Evolutionary conservation across 2,329 filamentous ascomycete species (phyloP).

Genomic region (Dryadomyces sulphureus): DNA sequence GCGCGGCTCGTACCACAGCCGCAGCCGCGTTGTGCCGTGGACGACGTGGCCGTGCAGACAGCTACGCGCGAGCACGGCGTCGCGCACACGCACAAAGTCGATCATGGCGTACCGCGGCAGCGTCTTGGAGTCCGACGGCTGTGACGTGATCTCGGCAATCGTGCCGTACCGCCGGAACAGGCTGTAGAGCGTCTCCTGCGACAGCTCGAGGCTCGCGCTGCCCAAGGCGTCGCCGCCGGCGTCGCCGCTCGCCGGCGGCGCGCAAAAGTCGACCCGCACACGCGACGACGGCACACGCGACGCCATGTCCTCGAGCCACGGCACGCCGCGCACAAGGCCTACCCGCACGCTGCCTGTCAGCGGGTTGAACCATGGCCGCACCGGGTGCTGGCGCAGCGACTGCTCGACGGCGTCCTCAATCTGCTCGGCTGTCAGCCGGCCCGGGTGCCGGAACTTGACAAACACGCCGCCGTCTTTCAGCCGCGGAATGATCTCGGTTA

Average conservation of each 20-base stretch:
- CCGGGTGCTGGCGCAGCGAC: constrained; percentile 51
- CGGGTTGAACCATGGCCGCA: constrained; percentile 85
- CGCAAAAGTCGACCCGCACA: constrained; percentile 72
- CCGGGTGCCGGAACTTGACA: constrained; percentile 58
- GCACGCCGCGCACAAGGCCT: constrained; percentile 64
- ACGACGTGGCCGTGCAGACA: constrained; percentile 80
- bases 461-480: constrained; percentile 89
- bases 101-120: constrained; percentile 67
- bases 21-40: constrained; percentile 45
- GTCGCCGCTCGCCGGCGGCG: constrained; percentile 35
- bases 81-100: constrained; percentile 58
- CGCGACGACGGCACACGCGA: constrained; percentile 57
- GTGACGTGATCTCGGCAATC: constrained; percentile 67
- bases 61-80: constrained; percentile 78
- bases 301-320: constrained; percentile 89
- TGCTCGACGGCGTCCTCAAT: constrained; percentile 40
- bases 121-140: constrained; percentile 75
- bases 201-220: constrained; percentile 59
- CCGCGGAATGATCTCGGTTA: constrained; percentile 70
- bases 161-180: constrained; percentile 86
- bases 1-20: constrained; percentile 70
- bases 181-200: constrained; percentile 74
- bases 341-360: constrained; percentile 51
- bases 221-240: constrained; percentile 24
- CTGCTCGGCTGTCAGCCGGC: constrained; percentile 22